Percentiles rank a stretch among this genome's conserved stretches.
These are phyloP conservation scores for Colletotrichum musicola DNA, from an alignment of 2,329 filamentous ascomycete species.

Conservation along the genomic window DNA sequence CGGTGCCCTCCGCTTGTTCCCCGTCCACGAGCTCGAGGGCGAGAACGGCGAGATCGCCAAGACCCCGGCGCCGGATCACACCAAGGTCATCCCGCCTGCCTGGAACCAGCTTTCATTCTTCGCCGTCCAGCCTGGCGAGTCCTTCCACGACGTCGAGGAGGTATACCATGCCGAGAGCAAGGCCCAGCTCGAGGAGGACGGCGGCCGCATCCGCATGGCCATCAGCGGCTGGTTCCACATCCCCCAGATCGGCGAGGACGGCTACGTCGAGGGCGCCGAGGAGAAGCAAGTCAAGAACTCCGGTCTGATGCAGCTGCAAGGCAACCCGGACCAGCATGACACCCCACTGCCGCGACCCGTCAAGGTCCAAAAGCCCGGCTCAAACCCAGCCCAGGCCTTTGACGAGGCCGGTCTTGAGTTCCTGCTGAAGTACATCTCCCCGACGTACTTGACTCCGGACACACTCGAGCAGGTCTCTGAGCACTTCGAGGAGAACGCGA, in stretches of 20 bases:
- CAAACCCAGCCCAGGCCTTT: constrained; percentile 67
- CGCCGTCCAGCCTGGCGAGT: constrained; percentile 97
- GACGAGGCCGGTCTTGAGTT: constrained; percentile 89
- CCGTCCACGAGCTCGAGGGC: constrained; percentile 73
- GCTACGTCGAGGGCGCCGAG: constrained; percentile 88
- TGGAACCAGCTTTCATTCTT: constrained; percentile 99
- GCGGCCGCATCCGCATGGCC: constrained; percentile 90
- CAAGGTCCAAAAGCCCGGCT: constrained; percentile 53
- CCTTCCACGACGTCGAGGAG: constrained; percentile 98
- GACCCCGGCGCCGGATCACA: constrained; percentile 82
- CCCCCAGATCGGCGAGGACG: constrained; percentile 92
- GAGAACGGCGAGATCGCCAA: constrained; percentile 81
- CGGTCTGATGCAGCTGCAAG: constrained; percentile 91
- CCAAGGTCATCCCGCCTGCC: constrained; percentile 88
- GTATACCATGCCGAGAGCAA: constrained; percentile 80
- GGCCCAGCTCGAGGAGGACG: constrained; percentile 74
- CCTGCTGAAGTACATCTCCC: constrained; percentile 88
- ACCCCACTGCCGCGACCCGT: constrained; percentile 75
- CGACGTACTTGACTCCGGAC: constrained; percentile 92
- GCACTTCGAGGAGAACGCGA: constrained; percentile 85
- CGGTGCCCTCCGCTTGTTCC: constrained; percentile 89
- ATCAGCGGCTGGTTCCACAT: constrained; percentile 99
- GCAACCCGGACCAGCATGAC: constrained; percentile 91
- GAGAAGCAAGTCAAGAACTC: constrained; percentile 90
- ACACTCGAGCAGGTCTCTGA: constrained; percentile 85